Percentiles rank a stretch among this genome's conserved stretches.
phyloP scores from a whole-genome alignment of 2,329 filamentous ascomycete genomes.

The Sordariomycetes sp. region DNA sequence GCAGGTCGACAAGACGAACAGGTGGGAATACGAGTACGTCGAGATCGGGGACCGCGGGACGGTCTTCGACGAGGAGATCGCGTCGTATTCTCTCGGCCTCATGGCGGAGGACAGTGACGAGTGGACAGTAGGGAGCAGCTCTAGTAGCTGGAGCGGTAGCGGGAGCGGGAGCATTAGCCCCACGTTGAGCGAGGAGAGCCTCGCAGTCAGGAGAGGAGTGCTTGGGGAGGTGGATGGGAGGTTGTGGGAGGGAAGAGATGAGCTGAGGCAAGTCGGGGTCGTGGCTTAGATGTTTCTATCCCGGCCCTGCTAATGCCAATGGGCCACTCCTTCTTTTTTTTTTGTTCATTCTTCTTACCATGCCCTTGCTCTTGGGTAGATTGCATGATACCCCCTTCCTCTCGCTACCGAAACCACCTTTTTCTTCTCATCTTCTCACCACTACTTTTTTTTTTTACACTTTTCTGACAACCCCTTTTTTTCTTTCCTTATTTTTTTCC shows the following conservation, averaged over 20 bases:
- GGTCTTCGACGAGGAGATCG: slow-evolving; percentile 33
- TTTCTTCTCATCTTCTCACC: neutral
- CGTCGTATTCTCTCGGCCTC: slow-evolving; percentile 33
- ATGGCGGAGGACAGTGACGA: slow-evolving; percentile 62
- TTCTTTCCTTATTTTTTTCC: neutral
- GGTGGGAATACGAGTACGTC: slow-evolving; percentile 94
- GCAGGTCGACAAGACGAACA: slow-evolving; percentile 74
- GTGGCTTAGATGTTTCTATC: slow-evolving; percentile 18
- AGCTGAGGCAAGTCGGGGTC: slow-evolving; percentile 34
- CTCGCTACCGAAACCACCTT: neutral
- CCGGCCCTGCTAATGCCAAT: neutral
- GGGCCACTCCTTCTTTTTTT: neutral
- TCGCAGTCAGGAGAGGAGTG: slow-evolving; percentile 13
- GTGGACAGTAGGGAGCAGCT: slow-evolving; percentile 82
- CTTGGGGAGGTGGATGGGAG: slow-evolving; percentile 23
- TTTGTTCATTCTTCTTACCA: neutral
- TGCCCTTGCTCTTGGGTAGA: neutral
- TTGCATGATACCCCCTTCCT: neutral
- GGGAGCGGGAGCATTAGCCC: slow-evolving; percentile 39
- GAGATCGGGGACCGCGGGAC: slow-evolving; percentile 60
- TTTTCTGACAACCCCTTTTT: neutral
- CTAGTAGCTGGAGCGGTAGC: slow-evolving; percentile 45
- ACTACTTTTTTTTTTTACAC: neutral
- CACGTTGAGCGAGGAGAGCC: slow-evolving; percentile 31
- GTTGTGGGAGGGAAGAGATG: slow-evolving; percentile 26